Conservation (phyloP, 140 eudicot species). For the Flaveria floridana region DNA sequence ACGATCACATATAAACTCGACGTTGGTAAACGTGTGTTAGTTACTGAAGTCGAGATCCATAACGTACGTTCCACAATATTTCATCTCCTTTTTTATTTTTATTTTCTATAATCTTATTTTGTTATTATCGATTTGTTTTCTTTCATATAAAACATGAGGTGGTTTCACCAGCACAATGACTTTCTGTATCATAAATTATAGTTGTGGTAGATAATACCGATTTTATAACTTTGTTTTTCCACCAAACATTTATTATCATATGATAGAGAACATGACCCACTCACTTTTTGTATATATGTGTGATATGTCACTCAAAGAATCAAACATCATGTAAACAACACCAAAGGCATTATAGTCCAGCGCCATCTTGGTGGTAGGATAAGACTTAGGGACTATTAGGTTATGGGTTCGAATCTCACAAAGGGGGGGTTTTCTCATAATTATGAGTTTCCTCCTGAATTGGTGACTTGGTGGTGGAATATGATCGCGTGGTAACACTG, state of each 20-base stretch:
- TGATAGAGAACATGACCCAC: neutral
- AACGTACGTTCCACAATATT: neutral
- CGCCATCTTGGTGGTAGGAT: too few relatives aligned
- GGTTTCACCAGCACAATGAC: slow-evolving; percentile 3
- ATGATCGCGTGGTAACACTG: too few relatives aligned
- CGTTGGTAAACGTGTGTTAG: slow-evolving; percentile 20
- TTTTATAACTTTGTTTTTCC: neutral
- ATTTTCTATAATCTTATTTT: neutral
- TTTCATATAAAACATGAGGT: neutral
- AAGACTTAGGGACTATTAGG: too few relatives aligned
- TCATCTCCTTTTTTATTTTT: neutral
- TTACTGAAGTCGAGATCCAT: neutral
- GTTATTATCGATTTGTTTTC: neutral
- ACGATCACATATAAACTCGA: neutral
- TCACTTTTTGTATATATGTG: neutral
- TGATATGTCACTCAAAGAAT: neutral
- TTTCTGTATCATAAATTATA: neutral
- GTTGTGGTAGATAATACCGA: neutral
- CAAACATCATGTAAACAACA: neutral
- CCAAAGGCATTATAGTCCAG: too few relatives aligned
- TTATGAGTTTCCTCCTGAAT: too few relatives aligned
- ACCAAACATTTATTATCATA: neutral
- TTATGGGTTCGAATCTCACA: too few relatives aligned
- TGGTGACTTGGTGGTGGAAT: too few relatives aligned
- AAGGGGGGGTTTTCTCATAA: too few relatives aligned